Evolutionary conservation across 2,329 filamentous ascomycete species (phyloP).

Genomic region (Cercospora brassicicola): DNA sequence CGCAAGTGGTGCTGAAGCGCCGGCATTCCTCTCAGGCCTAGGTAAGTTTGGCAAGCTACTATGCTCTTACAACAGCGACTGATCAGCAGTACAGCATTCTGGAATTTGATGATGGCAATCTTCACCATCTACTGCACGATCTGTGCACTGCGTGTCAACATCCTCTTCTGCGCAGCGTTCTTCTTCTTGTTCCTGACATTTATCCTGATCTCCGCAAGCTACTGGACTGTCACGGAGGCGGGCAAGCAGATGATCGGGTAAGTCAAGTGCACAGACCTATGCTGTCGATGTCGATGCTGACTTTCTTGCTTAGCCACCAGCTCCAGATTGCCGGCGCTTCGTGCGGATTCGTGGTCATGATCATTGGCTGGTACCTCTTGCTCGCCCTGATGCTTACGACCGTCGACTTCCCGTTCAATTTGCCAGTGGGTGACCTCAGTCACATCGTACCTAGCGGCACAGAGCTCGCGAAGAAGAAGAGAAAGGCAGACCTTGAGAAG

Average conservation of each 20-base stretch:
- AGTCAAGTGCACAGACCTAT: not conserved
- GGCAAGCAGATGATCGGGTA: slow-evolving; percentile 11
- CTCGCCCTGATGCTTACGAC: slow-evolving; percentile 25
- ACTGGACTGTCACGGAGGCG: slow-evolving; percentile 20
- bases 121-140: slow-evolving; percentile 27
- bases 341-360: slow-evolving; percentile 21
- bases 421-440: slow-evolving; percentile 28
- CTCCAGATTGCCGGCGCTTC: slow-evolving; percentile 17
- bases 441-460: slow-evolving; percentile 20
- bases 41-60: slow-evolving; percentile 7
- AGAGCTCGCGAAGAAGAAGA: slow-evolving; percentile 23
- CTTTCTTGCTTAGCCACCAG: not conserved
- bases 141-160: slow-evolving; percentile 22
- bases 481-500: slow-evolving; percentile 20
- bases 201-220: slow-evolving; percentile 19
- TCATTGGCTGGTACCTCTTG: slow-evolving; percentile 29
- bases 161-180: slow-evolving; percentile 24
- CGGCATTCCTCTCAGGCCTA: slow-evolving; percentile 23
- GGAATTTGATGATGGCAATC: slow-evolving; percentile 28
- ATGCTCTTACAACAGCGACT: not conserved
- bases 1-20: slow-evolving; percentile 8
- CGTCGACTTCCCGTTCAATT: slow-evolving; percentile 24
- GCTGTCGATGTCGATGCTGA: not conserved
- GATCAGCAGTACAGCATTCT: slow-evolving; percentile 13
- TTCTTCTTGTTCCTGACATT: slow-evolving; percentile 27